Conservation (phyloP, 83 land plant species). For the Diphasiastrum complanatum region DNA sequence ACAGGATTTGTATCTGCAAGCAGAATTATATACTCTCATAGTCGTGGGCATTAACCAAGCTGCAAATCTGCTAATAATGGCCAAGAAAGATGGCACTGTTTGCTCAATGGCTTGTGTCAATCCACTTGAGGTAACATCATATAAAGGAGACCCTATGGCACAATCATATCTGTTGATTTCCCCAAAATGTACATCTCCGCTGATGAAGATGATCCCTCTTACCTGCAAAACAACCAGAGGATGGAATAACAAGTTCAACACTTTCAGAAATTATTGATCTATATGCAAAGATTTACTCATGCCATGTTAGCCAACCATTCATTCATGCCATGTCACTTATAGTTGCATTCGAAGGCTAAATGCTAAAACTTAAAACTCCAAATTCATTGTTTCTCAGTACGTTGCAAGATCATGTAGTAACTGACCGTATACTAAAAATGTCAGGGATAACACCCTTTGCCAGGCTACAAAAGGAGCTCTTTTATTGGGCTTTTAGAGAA, state of each 20-base stretch:
- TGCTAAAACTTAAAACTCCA: too few species aligned
- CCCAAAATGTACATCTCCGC: slow-evolving; percentile 90
- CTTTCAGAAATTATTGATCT: neutral
- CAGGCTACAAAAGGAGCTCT: too few species aligned
- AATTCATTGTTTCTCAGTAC: too few species aligned
- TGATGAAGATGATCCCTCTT: slow-evolving; percentile 74
- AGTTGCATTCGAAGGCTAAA: too few species aligned
- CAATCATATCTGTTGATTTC: slow-evolving; percentile 79
- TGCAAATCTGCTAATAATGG: slow-evolving; percentile 39
- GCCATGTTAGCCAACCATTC: too few species aligned
- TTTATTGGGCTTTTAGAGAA: too few species aligned
- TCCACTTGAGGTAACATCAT: slow-evolving; percentile 89
- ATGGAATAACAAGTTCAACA: neutral
- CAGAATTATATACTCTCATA: slow-evolving; percentile 48
- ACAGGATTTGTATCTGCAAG: slow-evolving; percentile 62
- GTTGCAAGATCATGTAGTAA: too few species aligned
- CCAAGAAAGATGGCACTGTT: slow-evolving; percentile 34
- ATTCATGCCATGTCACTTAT: too few species aligned
- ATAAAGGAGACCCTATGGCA: slow-evolving; percentile 56
- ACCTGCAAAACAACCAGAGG: slow-evolving; percentile 34
- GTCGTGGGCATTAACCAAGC: slow-evolving; percentile 68
- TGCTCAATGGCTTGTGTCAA: slow-evolving; percentile 73
- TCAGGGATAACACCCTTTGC: too few species aligned
- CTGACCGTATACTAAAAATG: too few species aligned
- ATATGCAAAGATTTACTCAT: too few species aligned